Evolutionary conservation across 441 rosid genomes (phyloP), one percentile per base, ranked within the genome.

Genomic region (Aquilaria agallochum): DNA sequence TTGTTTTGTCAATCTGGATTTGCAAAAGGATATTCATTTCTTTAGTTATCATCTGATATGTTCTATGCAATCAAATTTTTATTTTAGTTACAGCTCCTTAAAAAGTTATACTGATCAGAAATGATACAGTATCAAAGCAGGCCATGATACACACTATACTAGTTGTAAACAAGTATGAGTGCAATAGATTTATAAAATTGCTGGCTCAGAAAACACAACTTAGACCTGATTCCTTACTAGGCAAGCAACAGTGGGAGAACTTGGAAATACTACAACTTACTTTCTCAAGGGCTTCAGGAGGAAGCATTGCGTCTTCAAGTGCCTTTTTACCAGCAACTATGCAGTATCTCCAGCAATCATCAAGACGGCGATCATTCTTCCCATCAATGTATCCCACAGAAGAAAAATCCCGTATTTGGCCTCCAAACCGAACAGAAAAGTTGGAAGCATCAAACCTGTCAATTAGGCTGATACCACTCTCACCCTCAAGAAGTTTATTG

Each of bases 341-440:
- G 68, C 91, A 78, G 70, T 85, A 85, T 71, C 88, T 76, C 91
- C 84, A 83, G 79, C 83, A 74, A 60, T 85, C 83, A 65, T 80
- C 91, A 27, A 85, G 88, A 10, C 88, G 86, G 7, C 84, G 84
- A 56, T 85, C 88, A 50, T 74, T 85, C 69, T 82, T 85, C n/a
- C 86, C 88, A 60, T 80, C 88, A 2, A 85, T 82, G 76, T 78
- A 85, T 45, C 88, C 88, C 57, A 66, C 48, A 11, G 88, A 76
- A 36, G 86, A 80, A 66, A 85, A 82, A 44, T 75, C 74, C 3
- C 80, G 84, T 54, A 85, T 79, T 71, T 85, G 86, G 13, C 86
- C 91, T 0, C 71, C 91, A 14, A 82, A 80, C 7, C 79, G 76
- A 40, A 82, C 91, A 0, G 88, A 72, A 65, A 76, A 79, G 44